Evolutionary conservation across 179 eudicot species (phyloP).

Genomic region (Vitellaria paradoxa): DNA sequence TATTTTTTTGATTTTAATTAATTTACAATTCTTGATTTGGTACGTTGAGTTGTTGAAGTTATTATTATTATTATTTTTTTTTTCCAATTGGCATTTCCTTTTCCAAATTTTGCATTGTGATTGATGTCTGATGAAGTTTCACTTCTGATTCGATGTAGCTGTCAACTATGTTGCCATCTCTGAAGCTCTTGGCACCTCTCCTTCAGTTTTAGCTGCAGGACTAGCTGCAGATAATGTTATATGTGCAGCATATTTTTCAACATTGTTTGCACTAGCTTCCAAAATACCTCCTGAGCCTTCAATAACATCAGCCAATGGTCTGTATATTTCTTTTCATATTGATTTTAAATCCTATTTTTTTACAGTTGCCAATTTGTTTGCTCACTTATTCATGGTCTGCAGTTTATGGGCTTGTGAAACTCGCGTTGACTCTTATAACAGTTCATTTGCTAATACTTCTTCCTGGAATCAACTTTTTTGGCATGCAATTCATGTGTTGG

Average conservation of each 20-base stretch:
- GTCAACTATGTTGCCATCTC: conserved; percentile 80
- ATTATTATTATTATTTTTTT: too few relatives aligned
- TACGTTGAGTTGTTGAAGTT: too few relatives aligned
- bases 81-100: neutral
- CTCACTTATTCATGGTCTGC: too few relatives aligned
- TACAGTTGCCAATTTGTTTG: too few relatives aligned
- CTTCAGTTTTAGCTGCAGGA: conserved; percentile 79
- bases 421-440: too few relatives aligned
- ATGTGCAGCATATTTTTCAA: conserved; percentile 73
- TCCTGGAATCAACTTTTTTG: neutral
- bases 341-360: too few relatives aligned
- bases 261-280: conserved; percentile 68
- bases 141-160: conserved; percentile 42
- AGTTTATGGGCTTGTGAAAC: too few relatives aligned
- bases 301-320: conserved; percentile 21
- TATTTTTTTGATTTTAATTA: neutral
- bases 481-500: neutral
- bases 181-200: conserved; percentile 64
- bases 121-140: neutral
- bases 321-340: neutral
- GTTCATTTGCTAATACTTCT: neutral
- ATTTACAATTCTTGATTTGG: too few relatives aligned
- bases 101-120: neutral
- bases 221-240: conserved; percentile 87
- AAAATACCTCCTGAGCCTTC: conserved; percentile 61